Conservation (phyloP, 2,329 filamentous ascomycete genomes). For the Penicillium sp. region DNA sequence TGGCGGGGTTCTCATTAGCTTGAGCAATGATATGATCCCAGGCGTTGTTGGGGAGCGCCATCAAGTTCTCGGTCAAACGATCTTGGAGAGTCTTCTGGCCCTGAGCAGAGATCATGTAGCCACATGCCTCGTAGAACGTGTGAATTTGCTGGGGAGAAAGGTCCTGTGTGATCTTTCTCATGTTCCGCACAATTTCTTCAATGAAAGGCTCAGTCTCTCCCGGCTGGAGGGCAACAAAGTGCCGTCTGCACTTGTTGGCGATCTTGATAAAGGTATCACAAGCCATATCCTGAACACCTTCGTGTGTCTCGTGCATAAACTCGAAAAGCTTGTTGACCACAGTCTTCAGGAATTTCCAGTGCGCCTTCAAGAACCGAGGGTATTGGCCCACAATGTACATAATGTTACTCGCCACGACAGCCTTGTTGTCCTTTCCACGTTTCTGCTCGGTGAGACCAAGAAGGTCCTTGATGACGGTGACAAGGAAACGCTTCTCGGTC, state of each 20-base stretch:
- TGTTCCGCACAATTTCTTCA: constrained; percentile 94
- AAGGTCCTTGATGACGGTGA: constrained; percentile 98
- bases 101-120: constrained; percentile 98
- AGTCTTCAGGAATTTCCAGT: constrained; percentile 99
- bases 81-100: constrained; percentile 95
- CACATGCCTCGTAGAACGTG: constrained; percentile 98
- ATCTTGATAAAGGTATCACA: constrained; percentile 99
- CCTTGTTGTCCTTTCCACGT: constrained; percentile 98
- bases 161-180: constrained; percentile 94
- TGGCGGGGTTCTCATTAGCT: constrained; percentile 80
- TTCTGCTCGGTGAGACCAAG: constrained; percentile 98
- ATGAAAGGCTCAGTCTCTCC: constrained; percentile 96
- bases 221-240: constrained; percentile 94
- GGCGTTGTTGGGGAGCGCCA: constrained; percentile 88
- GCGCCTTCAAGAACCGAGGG: constrained; percentile 94
- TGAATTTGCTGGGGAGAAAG: constrained; percentile 96
- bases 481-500: constrained; percentile 96
- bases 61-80: constrained; percentile 83
- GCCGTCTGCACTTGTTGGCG: constrained; percentile 93
- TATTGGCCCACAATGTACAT: constrained; percentile 99
- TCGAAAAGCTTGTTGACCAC: constrained; percentile 99
- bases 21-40: constrained; percentile 94
- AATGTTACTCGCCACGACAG: constrained; percentile 97
- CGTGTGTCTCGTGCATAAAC: constrained; percentile 99
- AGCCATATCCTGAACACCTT: constrained; percentile 99